Base-by-base conservation (phyloP, 768 basidiomycete species). In the Calocera viscosa region DNA sequence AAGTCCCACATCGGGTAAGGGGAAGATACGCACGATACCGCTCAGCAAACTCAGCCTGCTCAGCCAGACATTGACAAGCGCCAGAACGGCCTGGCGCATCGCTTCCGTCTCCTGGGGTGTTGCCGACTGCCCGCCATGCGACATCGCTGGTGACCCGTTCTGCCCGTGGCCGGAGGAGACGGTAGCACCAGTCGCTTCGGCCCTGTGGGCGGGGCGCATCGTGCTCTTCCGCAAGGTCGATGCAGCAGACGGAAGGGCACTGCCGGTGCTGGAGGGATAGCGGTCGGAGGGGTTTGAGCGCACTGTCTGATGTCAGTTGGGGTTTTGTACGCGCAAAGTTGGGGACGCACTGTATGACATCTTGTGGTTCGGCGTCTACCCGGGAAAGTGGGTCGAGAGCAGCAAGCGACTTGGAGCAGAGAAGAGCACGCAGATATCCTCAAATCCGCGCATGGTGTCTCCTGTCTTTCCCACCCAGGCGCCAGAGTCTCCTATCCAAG, bases 41-140 rank as follows among this genome's bases (percentile, higher is more conserved):
- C 53, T 60, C 14, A 60, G 14, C 53, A 60, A 60, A 26, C 53
- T 60, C 53, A 60, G 24, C 53, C 53, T 12, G 53, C 53, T 60
- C 53, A 60, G 53, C 53, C 53, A 60, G 14, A 60, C 30, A 19
- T 60, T 60, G 5, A 60, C 53, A 10, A 60, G 53, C 26, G 53
- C 14, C 30, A 60, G 30, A 7, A 60, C 22, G 26, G 53, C 53
- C 53, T 60, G 53, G 26, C 53, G 24, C 53, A 60, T 60, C 26
- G 53, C 53, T 32, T 60, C 53, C 30, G 53, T 60, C 53, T 60
- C 53, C 24, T 60, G 53, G 2, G 11, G 53, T 2, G 5, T 32
- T 3, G 26, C 30, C 26, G 53, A n/a, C n/a, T n/a, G n/a, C n/a
- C n/a, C n/a, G n/a, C n/a, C n/a, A n/a, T n/a, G n/a, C n/a, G n/a